Evolutionary conservation across 768 basidiomycete genomes (phyloP), one percentile per base, ranked within the genome.

Genomic region (Xerocomellus chrysenteron): DNA sequence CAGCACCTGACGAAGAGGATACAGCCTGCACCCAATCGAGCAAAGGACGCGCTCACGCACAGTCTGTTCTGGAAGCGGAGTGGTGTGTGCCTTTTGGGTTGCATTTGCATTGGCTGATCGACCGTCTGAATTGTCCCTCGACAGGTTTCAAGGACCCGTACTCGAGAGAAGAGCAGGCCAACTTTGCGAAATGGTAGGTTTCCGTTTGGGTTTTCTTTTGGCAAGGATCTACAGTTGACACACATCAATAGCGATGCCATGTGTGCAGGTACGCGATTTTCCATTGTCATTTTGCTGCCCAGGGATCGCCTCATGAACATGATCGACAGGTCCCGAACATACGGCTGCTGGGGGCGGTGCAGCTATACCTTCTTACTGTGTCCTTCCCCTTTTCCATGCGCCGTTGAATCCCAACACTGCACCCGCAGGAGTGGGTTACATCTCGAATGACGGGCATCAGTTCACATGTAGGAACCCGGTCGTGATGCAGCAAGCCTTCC

Each of bases 91-190:
- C 2, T 0, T 12, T 49, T 32, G 16, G 2, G 1, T 21, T 2
- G 21, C 5, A 21, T 33, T 9, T 12, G 6, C 12, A 0, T 40
- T 21, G 6, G 7, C 14, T 32, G 16, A 47, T 35, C 5, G 16
- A 12, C 3, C 5, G n/a, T 14, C 32, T 32, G 32, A 2, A 40
- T 26, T 13, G 24, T 21, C 5, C 4, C 4, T 33, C 36, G 5
- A 19, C 42, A 84, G 84, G 80, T 11, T 86, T 85, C 72, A 83
- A 79, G 74, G 84, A 86, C 63, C 84, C 84, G 0, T 86, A 86
- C 56, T 78, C 82, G 21, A 75, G 74, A n/a, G 82, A 84, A 40
- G 82, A 85, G 48, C 80, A 80, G 60, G 50, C 73, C 1, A 76
- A 78, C 46, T 86, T 85, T 62, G 69, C 72, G 0, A 80, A 81